Conservation (phyloP, 2,329 filamentous ascomycete species). For the Ceratocystis variospora region DNA sequence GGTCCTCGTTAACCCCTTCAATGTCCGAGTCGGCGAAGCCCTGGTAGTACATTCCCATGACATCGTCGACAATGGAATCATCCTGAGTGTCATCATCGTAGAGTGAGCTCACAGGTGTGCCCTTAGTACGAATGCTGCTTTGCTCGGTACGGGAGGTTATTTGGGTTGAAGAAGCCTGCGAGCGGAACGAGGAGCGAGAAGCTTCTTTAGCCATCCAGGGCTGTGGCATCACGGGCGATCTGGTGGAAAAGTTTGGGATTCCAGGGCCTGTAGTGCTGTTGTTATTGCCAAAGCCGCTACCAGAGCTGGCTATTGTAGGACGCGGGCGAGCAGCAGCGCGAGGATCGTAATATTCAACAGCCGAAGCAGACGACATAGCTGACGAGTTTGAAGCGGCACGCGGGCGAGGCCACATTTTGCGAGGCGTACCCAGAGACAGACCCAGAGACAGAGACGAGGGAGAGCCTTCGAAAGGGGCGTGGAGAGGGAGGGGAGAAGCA, state of each 20-base stretch:
- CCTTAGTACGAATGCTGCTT: conserved; percentile 68
- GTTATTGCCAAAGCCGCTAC: background rate
- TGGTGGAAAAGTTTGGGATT: background rate
- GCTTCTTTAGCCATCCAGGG: conserved; percentile 40
- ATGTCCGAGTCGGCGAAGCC: conserved; percentile 38
- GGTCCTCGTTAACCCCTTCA: conserved; percentile 24
- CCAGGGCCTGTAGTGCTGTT: background rate
- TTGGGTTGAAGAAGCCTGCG: conserved; percentile 41
- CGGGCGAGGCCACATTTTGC: conserved; percentile 16
- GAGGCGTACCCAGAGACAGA: background rate
- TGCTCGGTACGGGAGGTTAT: conserved; percentile 61
- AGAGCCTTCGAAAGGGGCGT: no score
- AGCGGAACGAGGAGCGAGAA: conserved; percentile 42
- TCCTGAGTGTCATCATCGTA: conserved; percentile 36
- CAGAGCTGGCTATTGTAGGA: background rate
- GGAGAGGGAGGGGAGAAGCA: background rate
- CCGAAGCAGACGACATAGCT: conserved; percentile 30
- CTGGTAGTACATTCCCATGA: conserved; percentile 56
- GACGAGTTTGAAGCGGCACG: conserved; percentile 30
- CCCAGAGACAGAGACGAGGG: no score
- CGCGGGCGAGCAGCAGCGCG: conserved; percentile 23
- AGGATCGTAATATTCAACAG: conserved; percentile 30
- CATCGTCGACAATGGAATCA: conserved; percentile 49
- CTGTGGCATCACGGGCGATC: conserved; percentile 21
- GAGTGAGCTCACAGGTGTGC: conserved; percentile 58